A percentile compares a stretch with the other conserved stretches of the same genome.
Evolutionary conservation across 2,329 filamentous ascomycete species (phyloP).

Genomic region (Immersiporthe knoxdaviesiana): DNA sequence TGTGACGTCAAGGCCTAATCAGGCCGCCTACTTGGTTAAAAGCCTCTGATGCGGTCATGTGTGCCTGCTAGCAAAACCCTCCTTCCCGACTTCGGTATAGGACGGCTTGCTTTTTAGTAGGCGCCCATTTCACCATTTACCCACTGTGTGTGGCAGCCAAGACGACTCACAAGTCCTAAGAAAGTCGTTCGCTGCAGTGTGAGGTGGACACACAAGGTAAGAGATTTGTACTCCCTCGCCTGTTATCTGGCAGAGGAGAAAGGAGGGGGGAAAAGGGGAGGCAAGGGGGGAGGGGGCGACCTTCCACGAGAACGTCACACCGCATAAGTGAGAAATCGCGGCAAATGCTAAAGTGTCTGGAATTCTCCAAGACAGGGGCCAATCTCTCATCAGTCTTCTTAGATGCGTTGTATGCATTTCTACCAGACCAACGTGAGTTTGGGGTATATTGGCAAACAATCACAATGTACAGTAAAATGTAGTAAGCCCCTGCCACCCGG

Average conservation of each 20-base stretch:
- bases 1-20: slow-evolving; percentile 16
- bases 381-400: no score
- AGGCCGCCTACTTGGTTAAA: slow-evolving; percentile 18
- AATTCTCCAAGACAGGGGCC: background rate
- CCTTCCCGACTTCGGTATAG: slow-evolving; percentile 1
- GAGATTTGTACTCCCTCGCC: background rate
- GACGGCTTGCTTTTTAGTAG: background rate
- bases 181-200: background rate
- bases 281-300: background rate
- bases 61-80: background rate
- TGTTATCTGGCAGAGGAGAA: background rate
- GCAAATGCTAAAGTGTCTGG: background rate
- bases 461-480: slow-evolving; percentile 10
- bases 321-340: background rate
- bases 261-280: no score
- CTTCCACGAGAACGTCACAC: background rate
- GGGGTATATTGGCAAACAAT: slow-evolving; percentile 27
- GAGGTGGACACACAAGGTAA: background rate
- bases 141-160: background rate
- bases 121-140: background rate
- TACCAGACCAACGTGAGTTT: slow-evolving; percentile 13
- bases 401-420: slow-evolving; percentile 12
- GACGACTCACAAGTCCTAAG: background rate
- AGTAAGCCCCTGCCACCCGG: background rate
- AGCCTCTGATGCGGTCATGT: slow-evolving; percentile 15